These are phyloP conservation scores for Evernia prunastri DNA, from an alignment of 495 filamentous ascomycete species.

Conservation along the genomic window DNA sequence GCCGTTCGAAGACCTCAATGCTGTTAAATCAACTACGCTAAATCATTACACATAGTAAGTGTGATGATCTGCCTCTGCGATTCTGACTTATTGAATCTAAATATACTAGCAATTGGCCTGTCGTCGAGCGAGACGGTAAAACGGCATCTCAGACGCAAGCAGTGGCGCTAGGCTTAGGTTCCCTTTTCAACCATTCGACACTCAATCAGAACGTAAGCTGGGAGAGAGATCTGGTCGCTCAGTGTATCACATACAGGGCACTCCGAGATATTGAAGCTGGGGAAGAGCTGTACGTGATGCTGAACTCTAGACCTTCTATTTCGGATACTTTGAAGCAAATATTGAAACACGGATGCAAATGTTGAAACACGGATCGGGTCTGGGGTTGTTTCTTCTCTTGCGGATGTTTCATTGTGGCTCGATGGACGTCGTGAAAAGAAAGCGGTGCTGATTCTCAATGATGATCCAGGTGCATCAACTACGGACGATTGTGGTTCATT, in stretches of 20 bases:
- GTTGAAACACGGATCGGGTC: background rate
- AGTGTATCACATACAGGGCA: constrained; percentile 44
- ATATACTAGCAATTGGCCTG: constrained; percentile 36
- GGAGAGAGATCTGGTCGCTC: constrained; percentile 39
- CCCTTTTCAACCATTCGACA: constrained; percentile 52
- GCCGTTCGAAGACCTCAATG: constrained; percentile 38
- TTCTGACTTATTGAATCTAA: background rate
- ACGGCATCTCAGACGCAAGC: constrained; percentile 38
- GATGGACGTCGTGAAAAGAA: background rate
- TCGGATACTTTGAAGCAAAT: no score
- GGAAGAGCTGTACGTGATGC: constrained; percentile 38
- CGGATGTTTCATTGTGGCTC: background rate
- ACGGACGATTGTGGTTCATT: constrained; percentile 49
- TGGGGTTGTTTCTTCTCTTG: background rate
- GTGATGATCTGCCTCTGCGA: constrained; percentile 1
- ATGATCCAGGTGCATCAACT: constrained; percentile 42
- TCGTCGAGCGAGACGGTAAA: constrained; percentile 19
- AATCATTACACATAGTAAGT: constrained; percentile 54
- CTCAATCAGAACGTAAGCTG: constrained; percentile 48
- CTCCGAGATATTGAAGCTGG: constrained; percentile 44
- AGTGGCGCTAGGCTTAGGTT: constrained; percentile 49
- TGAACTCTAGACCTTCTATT: background rate
- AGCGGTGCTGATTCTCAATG: background rate
- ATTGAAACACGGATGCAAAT: background rate
- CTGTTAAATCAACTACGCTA: constrained; percentile 44